Percentiles rank a stretch among this genome's conserved stretches.
Conservation (phyloP, 306 rosid genomes). For the Prunus campanulata region DNA sequence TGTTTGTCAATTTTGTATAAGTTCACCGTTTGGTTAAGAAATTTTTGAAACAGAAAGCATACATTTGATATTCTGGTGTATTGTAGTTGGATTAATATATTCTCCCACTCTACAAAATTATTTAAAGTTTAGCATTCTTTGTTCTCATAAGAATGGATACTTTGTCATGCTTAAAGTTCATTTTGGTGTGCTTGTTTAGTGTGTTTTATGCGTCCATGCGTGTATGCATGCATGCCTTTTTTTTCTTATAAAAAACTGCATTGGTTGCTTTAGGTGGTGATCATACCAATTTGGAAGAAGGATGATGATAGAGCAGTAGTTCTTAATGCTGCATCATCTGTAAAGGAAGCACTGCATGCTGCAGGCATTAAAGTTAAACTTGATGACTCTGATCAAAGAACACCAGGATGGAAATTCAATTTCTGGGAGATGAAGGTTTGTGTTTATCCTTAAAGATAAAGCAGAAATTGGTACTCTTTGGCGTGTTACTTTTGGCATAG, state of each 20-base stretch:
- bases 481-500: slow-evolving; percentile 10
- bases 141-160: not conserved
- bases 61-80: not conserved
- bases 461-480: not conserved
- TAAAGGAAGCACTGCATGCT: slow-evolving; percentile 53
- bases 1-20: not conserved
- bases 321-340: slow-evolving; percentile 65
- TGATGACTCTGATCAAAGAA: slow-evolving; percentile 84
- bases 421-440: slow-evolving; percentile 99
- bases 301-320: slow-evolving; percentile 68
- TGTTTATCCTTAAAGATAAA: slow-evolving; percentile 12
- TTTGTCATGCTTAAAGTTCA: not conserved
- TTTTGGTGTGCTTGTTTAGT: not conserved
- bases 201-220: not conserved
- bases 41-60: not conserved
- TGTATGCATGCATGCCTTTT: not conserved
- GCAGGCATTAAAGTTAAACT: slow-evolving; percentile 77
- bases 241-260: slow-evolving; percentile 1
- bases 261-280: slow-evolving; percentile 67
- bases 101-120: not conserved
- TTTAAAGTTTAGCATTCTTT: not conserved
- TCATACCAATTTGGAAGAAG: slow-evolving; percentile 94
- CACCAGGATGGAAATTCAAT: slow-evolving; percentile 99
- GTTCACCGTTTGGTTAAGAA: not conserved
- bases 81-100: not conserved